Base-by-base conservation (phyloP, 2,329 filamentous ascomycete species). In the Tolypocladium guangdongense region DNA sequence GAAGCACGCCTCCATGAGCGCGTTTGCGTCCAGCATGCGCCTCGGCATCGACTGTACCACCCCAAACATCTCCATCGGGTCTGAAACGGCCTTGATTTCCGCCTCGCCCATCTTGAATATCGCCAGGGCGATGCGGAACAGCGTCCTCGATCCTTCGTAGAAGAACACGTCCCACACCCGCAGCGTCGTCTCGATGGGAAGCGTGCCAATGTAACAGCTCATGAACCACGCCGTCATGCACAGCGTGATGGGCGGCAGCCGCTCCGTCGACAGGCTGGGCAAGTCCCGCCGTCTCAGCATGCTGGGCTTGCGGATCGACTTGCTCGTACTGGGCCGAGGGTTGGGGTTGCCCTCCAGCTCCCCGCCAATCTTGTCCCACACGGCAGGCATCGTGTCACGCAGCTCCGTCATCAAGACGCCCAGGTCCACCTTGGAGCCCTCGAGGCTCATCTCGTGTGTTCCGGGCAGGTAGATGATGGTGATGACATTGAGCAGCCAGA, bases 211-310 rank as follows among this genome's bases (percentile, higher is more conserved):
- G 68, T 93, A 96, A 62, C 93, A 88, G 49, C 88, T 95, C 92
- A 97, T 96, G 69, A 97, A 95, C 92, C 92, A 97, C 4, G 91
- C 88, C 11, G 91, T 96, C 69, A 93, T 90, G 60, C 90, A 95
- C 6, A 97, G 78, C 0, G 89, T 93, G 59, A 97, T 92, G 14
- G 92, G 91, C 0, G 92, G 92, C 12, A 96, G 78, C 5, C 87
- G 80, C 50, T 73, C 71, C 4, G 71, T 73, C 12, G 74, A 69
- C 47, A 71, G 71, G 45, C 63, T 68, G 43, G 66, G 65, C 52
- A 67, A 63, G 30, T 72, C 71, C 54, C 66, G 73, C 35, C 71
- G 69, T 52, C 68, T 67, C 53, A 70, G 64, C 54, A 68, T 72
- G 24, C 71, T 66, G 4, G 66, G 60, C 39, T 66, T 67, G 30